Conservation (phyloP, 2,329 filamentous ascomycete species). For the Colletotrichum karsti region DNA sequence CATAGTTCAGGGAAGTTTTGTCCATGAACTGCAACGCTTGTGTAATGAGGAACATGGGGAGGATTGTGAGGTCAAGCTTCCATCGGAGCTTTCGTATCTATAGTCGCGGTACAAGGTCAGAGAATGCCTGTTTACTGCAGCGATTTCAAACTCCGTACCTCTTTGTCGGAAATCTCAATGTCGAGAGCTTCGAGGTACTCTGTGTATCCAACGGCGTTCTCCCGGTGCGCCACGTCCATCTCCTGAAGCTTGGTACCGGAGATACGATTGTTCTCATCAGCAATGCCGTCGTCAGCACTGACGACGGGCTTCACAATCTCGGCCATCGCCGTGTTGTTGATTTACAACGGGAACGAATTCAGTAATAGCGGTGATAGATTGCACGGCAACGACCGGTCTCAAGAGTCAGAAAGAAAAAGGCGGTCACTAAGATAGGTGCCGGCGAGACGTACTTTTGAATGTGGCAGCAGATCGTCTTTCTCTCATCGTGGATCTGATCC, state of each 20-base stretch:
- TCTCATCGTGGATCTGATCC: too few species aligned
- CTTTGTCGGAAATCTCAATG: not conserved
- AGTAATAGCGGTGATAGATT: too few species aligned
- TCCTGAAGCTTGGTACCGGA: not conserved
- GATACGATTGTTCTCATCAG: too few species aligned
- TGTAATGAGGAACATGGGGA: conserved; percentile 40
- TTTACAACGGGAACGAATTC: too few species aligned
- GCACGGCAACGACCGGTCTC: too few species aligned
- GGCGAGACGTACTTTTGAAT: too few species aligned
- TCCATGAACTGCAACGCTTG: conserved; percentile 42
- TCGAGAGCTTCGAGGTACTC: not conserved
- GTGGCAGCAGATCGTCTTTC: too few species aligned
- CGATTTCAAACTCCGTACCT: not conserved
- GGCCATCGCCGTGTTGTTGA: too few species aligned
- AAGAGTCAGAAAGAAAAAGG: too few species aligned
- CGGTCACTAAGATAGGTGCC: too few species aligned
- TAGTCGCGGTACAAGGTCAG: not conserved
- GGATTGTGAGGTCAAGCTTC: conserved; percentile 41
- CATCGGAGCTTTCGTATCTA: conserved; percentile 29
- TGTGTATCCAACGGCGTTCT: not conserved
- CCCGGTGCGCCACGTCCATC: not conserved
- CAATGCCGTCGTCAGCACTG: too few species aligned
- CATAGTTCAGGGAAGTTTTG: conserved; percentile 41
- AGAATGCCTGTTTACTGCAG: not conserved
- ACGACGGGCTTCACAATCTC: too few species aligned